A percentile compares a stretch with the other conserved stretches of the same genome.
phyloP scores from a whole-genome alignment of 352 stramenopile genomes.

The Globisporangium paddicum region DNA sequence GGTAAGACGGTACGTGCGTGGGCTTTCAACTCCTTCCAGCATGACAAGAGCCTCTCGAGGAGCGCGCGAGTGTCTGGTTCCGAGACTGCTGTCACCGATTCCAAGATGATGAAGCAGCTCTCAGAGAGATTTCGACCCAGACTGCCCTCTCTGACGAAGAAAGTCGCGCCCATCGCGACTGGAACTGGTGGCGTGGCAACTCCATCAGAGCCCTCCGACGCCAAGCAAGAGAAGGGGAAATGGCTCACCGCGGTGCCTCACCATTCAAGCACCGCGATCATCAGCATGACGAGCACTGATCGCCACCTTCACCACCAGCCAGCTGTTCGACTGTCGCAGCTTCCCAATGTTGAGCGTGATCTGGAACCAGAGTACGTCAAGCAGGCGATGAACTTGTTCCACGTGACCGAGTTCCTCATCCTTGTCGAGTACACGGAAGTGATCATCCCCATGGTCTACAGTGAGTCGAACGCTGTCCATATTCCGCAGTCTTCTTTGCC shows the following conservation, averaged over 20 bases:
- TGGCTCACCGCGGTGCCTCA: not conserved
- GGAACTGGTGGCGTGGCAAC: not conserved
- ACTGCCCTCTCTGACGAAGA: not conserved
- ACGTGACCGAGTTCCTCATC: constrained; percentile 1
- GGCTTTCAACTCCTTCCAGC: not conserved
- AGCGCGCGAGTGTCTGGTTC: not conserved
- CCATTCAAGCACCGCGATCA: not conserved
- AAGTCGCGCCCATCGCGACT: not conserved
- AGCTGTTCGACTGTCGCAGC: not conserved
- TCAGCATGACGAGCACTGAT: not conserved
- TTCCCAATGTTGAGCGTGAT: not conserved
- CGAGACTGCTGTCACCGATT: not conserved
- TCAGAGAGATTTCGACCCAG: not conserved
- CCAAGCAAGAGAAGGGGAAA: not conserved
- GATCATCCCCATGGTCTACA: constrained; percentile 7
- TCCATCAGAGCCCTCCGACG: not conserved
- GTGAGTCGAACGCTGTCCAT: not conserved
- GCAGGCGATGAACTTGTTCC: not conserved
- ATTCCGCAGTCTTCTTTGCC: too few relatives aligned
- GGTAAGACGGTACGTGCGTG: not conserved
- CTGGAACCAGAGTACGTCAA: constrained; percentile 1
- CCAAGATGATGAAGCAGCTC: not conserved
- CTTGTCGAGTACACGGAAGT: constrained; percentile 6
- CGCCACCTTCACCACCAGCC: not conserved
- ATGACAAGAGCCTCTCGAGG: not conserved